Percentiles rank a stretch among this genome's conserved stretches.
phyloP scores from a whole-genome alignment of 768 basidiomycete species.

The Lactarius tabidus region DNA sequence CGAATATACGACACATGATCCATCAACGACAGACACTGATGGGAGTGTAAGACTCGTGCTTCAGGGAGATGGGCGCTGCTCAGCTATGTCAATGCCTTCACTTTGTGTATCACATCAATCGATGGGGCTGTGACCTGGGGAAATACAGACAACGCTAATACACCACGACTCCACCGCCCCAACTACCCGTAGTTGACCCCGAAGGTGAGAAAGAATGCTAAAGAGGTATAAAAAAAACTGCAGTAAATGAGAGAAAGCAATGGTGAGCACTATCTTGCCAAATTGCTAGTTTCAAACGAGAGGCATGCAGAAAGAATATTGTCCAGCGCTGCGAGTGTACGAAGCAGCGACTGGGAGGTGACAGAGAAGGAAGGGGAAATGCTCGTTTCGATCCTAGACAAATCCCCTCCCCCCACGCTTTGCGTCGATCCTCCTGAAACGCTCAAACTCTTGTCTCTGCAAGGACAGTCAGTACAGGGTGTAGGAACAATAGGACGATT shows the following conservation, averaged over 20 bases:
- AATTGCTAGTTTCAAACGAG: neutral
- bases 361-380: neutral
- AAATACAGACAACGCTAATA: neutral
- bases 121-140: neutral
- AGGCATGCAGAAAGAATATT: neutral
- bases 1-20: neutral
- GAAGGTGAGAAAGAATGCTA: neutral
- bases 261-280: neutral
- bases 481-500: neutral
- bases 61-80: neutral
- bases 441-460: constrained; percentile 73
- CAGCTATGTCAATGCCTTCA: neutral
- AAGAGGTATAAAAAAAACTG: neutral
- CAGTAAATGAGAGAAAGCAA: neutral
- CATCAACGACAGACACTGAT: neutral
- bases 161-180: neutral
- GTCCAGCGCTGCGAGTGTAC: neutral
- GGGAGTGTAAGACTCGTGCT: neutral
- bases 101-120: neutral
- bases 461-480: neutral
- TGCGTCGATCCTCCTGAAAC: constrained; percentile 85
- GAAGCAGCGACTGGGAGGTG: neutral
- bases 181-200: neutral
- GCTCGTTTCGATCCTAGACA: constrained; percentile 45
- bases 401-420: constrained; percentile 87